Base-by-base conservation (phyloP, 345 rosid species). In the Pseudoturritis turrita region DNA sequence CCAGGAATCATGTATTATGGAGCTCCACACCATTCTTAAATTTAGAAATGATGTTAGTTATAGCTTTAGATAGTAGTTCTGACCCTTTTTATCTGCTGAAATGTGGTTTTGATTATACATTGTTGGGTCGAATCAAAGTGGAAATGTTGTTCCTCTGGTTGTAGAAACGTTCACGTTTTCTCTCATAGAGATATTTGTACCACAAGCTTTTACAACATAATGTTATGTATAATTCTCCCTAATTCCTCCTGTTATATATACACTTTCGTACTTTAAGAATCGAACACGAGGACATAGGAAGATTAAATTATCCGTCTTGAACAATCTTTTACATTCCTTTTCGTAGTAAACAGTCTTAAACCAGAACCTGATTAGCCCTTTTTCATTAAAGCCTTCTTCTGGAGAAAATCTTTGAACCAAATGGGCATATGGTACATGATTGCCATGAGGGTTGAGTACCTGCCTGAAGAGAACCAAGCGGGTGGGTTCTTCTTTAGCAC, bases 401-500 rank as follows among this genome's bases (percentile, higher is more conserved):
- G 51, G 10, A 94, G 3, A 54, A 86, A 85, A 72, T 91, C 97
- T 80, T 70, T 83, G 51, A 86, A 17, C 45, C 56, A 74, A 52
- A 89, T 67, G 3, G 98, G 98, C 82, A 89, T 52, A 78, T 94
- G 89, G 67, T 88, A 76, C 83, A 83, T 54, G 56, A 89, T 65
- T 18, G 82, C 80, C 79, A 76, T 74, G 33, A 81, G 2, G 0
- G 89, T 89, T 6, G 95, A 91, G 79, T 68, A 86, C 4, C 64
- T 79, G 29, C 97, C 98, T 2, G 79, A 63, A 18, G 91, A 75
- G 79, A 88, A 91, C 97, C 98, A 94, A 53, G 92, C 80, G 0
- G 95, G 92, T 0, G 97, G 96, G 22, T 83, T 83, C 71, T 79
- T 78, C 79, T 80, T 86, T 5, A 88, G 80, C 63, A 91, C 79